phyloP scores from a whole-genome alignment of 2,329 filamentous ascomycete genomes.

The Leptographium radiaticola region DNA sequence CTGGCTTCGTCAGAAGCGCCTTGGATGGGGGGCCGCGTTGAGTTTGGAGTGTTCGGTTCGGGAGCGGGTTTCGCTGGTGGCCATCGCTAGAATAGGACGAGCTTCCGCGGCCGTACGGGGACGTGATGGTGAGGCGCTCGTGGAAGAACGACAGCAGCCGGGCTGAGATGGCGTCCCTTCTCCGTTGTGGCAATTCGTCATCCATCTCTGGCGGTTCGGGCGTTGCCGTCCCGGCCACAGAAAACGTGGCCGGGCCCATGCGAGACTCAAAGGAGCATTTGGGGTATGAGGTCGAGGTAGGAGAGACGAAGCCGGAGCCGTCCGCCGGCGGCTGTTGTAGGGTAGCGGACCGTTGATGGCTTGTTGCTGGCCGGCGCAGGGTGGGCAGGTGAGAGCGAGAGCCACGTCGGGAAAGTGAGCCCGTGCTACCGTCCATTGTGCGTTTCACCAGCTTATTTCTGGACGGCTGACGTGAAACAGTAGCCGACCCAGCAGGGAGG shows the following conservation, averaged over 20 bases:
- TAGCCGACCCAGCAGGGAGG: constrained; percentile 23
- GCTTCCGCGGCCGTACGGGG: constrained; percentile 15
- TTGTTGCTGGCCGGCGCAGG: constrained; percentile 62
- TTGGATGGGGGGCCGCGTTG: constrained; percentile 13
- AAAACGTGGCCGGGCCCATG: constrained; percentile 9
- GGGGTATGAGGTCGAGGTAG: constrained; percentile 8
- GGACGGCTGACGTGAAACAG: constrained; percentile 28
- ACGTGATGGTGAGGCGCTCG: constrained; percentile 20
- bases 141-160: constrained; percentile 48
- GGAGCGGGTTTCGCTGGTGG: constrained; percentile 18
- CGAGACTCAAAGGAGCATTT: constrained; percentile 21
- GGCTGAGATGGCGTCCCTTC: neutral
- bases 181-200: neutral
- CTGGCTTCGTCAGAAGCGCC: constrained; percentile 25
- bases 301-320: constrained; percentile 10
- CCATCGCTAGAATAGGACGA: constrained; percentile 17
- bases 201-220: neutral
- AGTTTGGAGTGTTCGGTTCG: constrained; percentile 17
- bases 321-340: constrained; percentile 36
- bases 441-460: constrained; percentile 73
- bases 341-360: constrained; percentile 63
- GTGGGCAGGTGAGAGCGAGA: constrained; percentile 50
- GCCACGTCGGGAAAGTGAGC: constrained; percentile 29
- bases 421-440: constrained; percentile 30
- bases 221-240: neutral